These are phyloP conservation scores for Actinomortierella ambigua DNA, from an alignment of 371 early-diverging fungal species.

Conservation along the genomic window DNA sequence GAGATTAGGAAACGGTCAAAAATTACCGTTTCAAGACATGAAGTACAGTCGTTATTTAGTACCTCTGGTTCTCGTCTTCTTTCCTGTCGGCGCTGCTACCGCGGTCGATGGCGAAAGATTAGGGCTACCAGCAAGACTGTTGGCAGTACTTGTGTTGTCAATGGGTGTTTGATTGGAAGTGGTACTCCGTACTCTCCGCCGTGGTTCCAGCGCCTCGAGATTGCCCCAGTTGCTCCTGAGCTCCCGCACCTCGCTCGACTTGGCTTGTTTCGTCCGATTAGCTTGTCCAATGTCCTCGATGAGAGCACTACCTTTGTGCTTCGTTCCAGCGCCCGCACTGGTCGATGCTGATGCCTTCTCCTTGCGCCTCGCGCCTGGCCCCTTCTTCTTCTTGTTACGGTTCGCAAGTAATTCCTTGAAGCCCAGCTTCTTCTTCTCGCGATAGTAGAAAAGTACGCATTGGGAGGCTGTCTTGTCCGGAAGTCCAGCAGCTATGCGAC, in stretches of 20 bases:
- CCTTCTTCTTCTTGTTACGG: conserved; percentile 52
- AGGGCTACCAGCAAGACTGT: too few relatives aligned
- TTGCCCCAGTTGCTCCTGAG: not conserved
- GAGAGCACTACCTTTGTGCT: conserved; percentile 66
- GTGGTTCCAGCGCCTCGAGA: too few relatives aligned
- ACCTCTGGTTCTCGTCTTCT: too few relatives aligned
- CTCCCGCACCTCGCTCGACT: conserved; percentile 29
- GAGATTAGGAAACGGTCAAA: too few relatives aligned
- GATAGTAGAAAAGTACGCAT: conserved; percentile 92
- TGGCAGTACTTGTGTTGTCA: too few relatives aligned
- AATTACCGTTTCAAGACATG: too few relatives aligned
- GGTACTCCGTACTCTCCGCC: too few relatives aligned
- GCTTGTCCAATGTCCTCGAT: conserved; percentile 71
- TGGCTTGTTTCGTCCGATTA: conserved; percentile 37
- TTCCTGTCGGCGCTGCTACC: conserved; percentile 13
- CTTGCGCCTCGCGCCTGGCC: conserved; percentile 36
- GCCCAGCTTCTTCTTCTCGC: conserved; percentile 83
- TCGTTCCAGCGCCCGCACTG: conserved; percentile 47
- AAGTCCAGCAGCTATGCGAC: conserved; percentile 80
- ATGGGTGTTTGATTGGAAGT: too few relatives aligned
- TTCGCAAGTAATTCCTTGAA: conserved; percentile 77
- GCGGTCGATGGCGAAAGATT: conserved; percentile 12
- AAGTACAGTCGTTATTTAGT: too few relatives aligned
- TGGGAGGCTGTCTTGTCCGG: conserved; percentile 81
- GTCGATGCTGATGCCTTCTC: conserved; percentile 26